Evolutionary conservation across 805 yeast genomes (phyloP).

Genomic region (Teunomyces kruisii): DNA sequence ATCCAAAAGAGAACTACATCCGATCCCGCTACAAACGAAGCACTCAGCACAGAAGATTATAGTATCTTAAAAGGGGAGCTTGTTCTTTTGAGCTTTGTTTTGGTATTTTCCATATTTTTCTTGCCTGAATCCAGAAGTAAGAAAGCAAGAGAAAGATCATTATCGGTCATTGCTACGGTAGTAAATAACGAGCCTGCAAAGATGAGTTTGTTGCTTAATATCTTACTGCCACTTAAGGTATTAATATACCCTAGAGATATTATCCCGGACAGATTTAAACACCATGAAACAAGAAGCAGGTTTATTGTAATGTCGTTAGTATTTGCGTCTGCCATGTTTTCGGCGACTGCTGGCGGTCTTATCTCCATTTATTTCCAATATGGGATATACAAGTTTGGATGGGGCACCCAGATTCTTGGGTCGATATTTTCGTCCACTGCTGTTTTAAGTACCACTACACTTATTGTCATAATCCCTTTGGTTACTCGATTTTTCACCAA

Average conservation of each 20-base stretch:
- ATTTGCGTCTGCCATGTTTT: neutral
- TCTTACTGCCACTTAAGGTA: slow-evolving; percentile 17
- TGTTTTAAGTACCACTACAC: slow-evolving; percentile 13
- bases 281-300: neutral
- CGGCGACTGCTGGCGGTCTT: neutral
- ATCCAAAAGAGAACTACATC: neutral
- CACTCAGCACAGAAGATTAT: neutral
- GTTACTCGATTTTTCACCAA: slow-evolving; percentile 8
- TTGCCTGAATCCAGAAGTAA: slow-evolving; percentile 19
- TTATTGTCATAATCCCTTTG: slow-evolving; percentile 18
- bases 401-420: slow-evolving; percentile 19
- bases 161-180: slow-evolving; percentile 4
- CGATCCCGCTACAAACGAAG: neutral
- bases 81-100: slow-evolving; percentile 5
- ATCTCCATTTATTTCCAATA: slow-evolving; percentile 11
- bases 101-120: slow-evolving; percentile 11
- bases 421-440: slow-evolving; percentile 15
- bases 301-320: neutral
- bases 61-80: neutral
- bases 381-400: slow-evolving; percentile 16
- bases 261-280: neutral
- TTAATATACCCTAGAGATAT: slow-evolving; percentile 16
- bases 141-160: slow-evolving; percentile 17
- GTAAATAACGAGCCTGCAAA: neutral
- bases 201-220: slow-evolving; percentile 9